Base-by-base conservation (phyloP, 176 grass and related monocot genomes). In the Oryza meyeriana region DNA sequence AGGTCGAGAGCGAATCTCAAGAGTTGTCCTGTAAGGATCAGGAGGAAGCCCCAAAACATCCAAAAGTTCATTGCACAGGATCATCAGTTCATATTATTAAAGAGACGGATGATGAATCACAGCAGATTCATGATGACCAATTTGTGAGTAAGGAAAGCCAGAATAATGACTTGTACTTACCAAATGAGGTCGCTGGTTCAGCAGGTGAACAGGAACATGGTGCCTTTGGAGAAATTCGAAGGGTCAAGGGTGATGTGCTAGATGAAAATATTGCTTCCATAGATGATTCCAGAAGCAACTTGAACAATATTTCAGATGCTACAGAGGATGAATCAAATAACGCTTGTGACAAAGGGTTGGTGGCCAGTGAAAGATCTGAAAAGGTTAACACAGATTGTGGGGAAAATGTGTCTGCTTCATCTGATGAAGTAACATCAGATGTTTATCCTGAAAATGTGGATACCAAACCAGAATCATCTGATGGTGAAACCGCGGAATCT, bases 31-130 rank as follows among this genome's bases (percentile, higher is more conserved):
- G 38, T 47, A 80, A 86, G 66, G 74, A 52, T 67, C 24, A 64
- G 75, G 86, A 80, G 20, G 35, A 76, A 88, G 29, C 61, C 3
- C 64, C 48, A 57, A 58, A 45, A 66, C 45, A 69, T 48, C 55
- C 45, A 76, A 45, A 61, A 72, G 79, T 76, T 86, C 42, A 80
- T 86, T 72, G 68, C 63, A 36, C 75, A 71, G 72, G 71, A 24
- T 66, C 85, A 83, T 73, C 12, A 1, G 67, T 39, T 74, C 73
- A 82, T 85, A 70, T 80, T 52, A 72, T 52, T 65, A 83, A 80
- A 45, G 70, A 83, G 69, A 31, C 1, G 4, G n/a, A n/a, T 35
- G 44, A 81, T 64, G 74, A 85, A 92, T 25, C 81, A 16, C 83
- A 22, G 33, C 66, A 86, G 55, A 64, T 77, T 69, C 75, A 86